Base-by-base conservation (phyloP, 345 rosid species). In the Populus deltoides region DNA sequence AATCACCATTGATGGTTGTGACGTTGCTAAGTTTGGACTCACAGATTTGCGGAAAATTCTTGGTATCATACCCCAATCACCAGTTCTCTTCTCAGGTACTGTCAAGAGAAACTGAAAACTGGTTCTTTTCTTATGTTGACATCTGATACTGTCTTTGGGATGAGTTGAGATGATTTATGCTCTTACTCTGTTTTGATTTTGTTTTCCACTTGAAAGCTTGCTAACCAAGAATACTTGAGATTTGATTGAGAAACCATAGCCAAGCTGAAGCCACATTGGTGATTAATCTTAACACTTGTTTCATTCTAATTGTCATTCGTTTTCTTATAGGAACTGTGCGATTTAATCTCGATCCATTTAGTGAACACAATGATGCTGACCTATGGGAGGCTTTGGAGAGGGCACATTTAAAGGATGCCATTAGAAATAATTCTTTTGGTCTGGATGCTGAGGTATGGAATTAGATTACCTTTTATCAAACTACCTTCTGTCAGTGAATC, bases 301-400 rank as follows among this genome's bases (percentile, higher is more conserved):
- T 59, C 24, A 13, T 61, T 27, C 16, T 29, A 16, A 35, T 25
- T 38, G 9, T 59, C 15, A 55, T 65, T 74, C 55, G 24, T 35
- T 73, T 61, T 81, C 72, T 41, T 83, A 1, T 81, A 92, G 99
- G 99, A 76, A 87, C 93, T 69, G 97, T 97, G 83, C 88, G 98
- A 75, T 91, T 94, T 81, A 97, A 97, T 84, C 99, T 97, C 49
- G 99, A 97, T 82, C 99, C 99, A 80, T 97, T 97, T 85, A 86
- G 61, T 77, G 99, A 97, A 81, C 98, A 97, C 85, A 97, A 88
- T 53, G 99, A 97, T 82, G 97, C 97, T 18, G 93, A 97, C 80
- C 90, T 97, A 24, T 97, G 99, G 99, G 99, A 97, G 83, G 93
- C 99, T 74, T 83, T 97, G 47, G 98, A 94, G 86, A 92, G 99